Conservation (phyloP, 2,329 filamentous ascomycete genomes). For the Epichloe sp. region DNA sequence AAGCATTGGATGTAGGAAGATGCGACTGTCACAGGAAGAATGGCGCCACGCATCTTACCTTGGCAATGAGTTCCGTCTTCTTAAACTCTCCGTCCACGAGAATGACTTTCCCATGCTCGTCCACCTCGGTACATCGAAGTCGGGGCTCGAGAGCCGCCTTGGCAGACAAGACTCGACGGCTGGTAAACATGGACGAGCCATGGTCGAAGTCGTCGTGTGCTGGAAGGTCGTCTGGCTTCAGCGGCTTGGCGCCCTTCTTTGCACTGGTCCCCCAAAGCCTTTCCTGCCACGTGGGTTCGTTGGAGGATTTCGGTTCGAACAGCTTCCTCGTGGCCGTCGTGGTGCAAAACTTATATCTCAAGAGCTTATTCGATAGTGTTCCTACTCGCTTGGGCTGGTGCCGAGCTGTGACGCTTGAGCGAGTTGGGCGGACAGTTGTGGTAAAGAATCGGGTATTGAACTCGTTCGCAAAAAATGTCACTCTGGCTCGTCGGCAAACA, state of each 20-base stretch:
- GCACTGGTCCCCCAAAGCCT: conserved; percentile 31
- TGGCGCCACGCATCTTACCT: conserved; percentile 37
- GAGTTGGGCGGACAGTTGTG: not conserved
- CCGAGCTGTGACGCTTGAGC: not conserved
- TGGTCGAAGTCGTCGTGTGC: conserved; percentile 43
- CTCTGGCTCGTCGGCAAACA: conserved; percentile 11
- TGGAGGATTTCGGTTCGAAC: conserved; percentile 8
- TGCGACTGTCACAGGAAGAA: not conserved
- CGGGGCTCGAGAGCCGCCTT: conserved; percentile 77
- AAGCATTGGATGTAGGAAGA: not conserved
- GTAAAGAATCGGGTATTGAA: not conserved
- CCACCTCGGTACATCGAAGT: conserved; percentile 86
- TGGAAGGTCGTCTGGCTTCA: conserved; percentile 47
- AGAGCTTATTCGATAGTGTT: not conserved
- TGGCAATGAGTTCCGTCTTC: conserved; percentile 93
- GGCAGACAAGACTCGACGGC: conserved; percentile 55
- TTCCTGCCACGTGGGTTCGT: conserved; percentile 32
- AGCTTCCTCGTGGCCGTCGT: conserved; percentile 11
- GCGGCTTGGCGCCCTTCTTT: conserved; percentile 24
- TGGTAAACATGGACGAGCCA: conserved; percentile 46
- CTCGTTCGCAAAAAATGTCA: not conserved
- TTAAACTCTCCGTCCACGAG: conserved; percentile 92
- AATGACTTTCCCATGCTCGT: conserved; percentile 83
- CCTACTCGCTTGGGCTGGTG: not conserved
- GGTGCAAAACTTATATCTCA: conserved; percentile 15